Evolutionary conservation across 306 rosid genomes (phyloP).

Genomic region (Quercus engelmannii): DNA sequence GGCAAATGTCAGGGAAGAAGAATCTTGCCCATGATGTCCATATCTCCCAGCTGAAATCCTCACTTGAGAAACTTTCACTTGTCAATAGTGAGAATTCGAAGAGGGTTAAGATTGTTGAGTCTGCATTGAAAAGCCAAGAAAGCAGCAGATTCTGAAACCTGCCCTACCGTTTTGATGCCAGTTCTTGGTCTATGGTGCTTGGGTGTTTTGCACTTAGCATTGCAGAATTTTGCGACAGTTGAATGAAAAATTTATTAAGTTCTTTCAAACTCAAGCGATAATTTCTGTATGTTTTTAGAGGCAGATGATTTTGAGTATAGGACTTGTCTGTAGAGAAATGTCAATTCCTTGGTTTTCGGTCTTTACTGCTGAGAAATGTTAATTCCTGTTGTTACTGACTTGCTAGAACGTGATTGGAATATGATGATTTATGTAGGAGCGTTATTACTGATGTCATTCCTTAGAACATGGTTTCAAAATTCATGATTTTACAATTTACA

Average conservation of each 20-base stretch:
- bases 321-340: background rate
- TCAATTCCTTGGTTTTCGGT: background rate
- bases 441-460: background rate
- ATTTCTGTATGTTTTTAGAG: background rate
- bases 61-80: slow-evolving; percentile 69
- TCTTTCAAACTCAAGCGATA: background rate
- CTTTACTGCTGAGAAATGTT: background rate
- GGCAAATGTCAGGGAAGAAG: slow-evolving; percentile 48
- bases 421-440: background rate
- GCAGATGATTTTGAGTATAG: background rate
- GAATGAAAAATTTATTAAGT: background rate
- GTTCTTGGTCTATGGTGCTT: background rate
- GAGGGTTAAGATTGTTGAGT: slow-evolving; percentile 73
- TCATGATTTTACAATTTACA: too few relatives aligned
- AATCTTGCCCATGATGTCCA: slow-evolving; percentile 48
- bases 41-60: slow-evolving; percentile 63
- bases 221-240: background rate
- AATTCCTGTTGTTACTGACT: background rate
- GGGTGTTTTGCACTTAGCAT: background rate
- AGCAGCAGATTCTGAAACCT: slow-evolving; percentile 33
- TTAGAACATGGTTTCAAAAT: background rate
- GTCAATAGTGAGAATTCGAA: slow-evolving; percentile 61
- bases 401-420: background rate
- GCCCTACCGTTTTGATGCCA: background rate
- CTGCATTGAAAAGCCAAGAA: slow-evolving; percentile 51